Evolutionary conservation across 352 stramenopile species (phyloP), one percentile per base, ranked within the genome.

Genomic region (Phytophthora citrophthora): DNA sequence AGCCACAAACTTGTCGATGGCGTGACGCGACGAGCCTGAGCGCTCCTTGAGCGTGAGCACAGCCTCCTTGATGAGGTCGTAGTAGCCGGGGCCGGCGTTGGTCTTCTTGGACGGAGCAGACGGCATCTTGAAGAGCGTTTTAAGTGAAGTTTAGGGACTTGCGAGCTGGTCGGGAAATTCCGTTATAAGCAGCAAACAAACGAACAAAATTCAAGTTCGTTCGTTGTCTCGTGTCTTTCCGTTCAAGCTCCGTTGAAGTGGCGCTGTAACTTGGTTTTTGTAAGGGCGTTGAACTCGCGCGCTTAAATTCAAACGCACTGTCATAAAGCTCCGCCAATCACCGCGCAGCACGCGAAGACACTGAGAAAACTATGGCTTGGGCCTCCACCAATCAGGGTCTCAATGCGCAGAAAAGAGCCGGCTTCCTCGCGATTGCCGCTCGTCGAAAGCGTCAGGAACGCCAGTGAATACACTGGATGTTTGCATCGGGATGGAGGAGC

Each of bases 1-100:
- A 49, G 90, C 86, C 63, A 98, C 90, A 65, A 86, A 97, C 77
- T 98, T 98, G 77, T 97, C 95, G 65, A 98, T 98, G n/a, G 94
- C 94, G 61, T 96, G 80, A 45, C 88, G 81, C 26, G 93, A 98
- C 52, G 91, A 97, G 54, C 94, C 93, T 53, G 74, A 89, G 69
- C 91, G 91, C 58, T 97, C 93, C 75, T 98, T 97, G 47, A 98
- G 88, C 61, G 85, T 63, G 45, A 92, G 58, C 62, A 98, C 93
- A 51, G 92, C 91, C 70, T 97, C 90, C 74, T 97, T 96, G 79
- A 98, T 97, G 52, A 95, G 83, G 72, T 97, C 88, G 74, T 94
- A 96, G 84, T 97, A 95, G 68, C 82, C 83, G 15, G 86, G 81
- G 26, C 82, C 85, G 48, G 79, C 61, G 54, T 74, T 77, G 46